phyloP scores from a whole-genome alignment of 371 early-diverging fungal genomes.

The Coemansia sp. region DNA sequence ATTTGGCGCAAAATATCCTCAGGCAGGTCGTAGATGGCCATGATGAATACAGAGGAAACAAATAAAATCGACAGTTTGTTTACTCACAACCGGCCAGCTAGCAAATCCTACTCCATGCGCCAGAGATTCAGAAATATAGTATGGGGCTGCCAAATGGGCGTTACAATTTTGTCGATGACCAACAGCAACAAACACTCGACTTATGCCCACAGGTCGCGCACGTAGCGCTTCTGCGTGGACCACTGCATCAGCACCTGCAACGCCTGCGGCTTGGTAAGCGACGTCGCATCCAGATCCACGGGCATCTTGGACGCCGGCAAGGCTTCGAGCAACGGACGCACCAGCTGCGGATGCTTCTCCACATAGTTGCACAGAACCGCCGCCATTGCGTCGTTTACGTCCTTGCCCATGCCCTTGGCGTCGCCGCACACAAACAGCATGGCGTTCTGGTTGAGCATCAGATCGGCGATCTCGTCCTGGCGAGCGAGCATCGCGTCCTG shows the following conservation, averaged over 20 bases:
- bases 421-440: slow-evolving; percentile 85
- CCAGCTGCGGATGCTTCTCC: slow-evolving; percentile 8
- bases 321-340: slow-evolving; percentile 2
- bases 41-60: too few species aligned
- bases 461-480: slow-evolving; percentile 56
- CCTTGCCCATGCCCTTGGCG: slow-evolving; percentile 87
- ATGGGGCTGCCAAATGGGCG: too few species aligned
- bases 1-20: too few species aligned
- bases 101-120: too few species aligned
- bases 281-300: not conserved
- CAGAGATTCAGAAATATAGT: too few species aligned
- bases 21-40: too few species aligned
- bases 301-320: slow-evolving; percentile 2
- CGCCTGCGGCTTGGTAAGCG: slow-evolving; percentile 56
- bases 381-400: slow-evolving; percentile 73
- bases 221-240: slow-evolving; percentile 65
- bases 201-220: slow-evolving; percentile 65
- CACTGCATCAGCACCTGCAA: slow-evolving; percentile 61
- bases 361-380: slow-evolving; percentile 61
- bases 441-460: slow-evolving; percentile 63
- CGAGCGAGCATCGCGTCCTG: slow-evolving; percentile 72
- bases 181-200: not conserved
- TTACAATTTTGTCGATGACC: not conserved
- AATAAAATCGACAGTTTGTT: too few species aligned
- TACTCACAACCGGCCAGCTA: too few species aligned